Conservation (phyloP, 2,329 filamentous ascomycete species). For the Sphaerulina populicola region DNA sequence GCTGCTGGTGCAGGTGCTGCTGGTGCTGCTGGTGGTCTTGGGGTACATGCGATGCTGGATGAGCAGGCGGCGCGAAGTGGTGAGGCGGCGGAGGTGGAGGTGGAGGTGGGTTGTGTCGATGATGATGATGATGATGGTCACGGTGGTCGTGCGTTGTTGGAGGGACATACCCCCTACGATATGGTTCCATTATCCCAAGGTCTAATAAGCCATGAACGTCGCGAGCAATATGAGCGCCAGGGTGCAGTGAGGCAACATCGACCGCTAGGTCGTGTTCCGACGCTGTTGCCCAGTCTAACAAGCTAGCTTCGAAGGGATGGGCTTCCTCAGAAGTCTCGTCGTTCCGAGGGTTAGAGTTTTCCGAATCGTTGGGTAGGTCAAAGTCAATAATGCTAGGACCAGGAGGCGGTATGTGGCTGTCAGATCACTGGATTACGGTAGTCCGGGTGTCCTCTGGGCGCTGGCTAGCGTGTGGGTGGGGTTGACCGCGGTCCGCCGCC, state of each 20-base stretch:
- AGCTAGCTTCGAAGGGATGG: conserved; percentile 2
- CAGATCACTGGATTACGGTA: background rate
- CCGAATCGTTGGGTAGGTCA: background rate
- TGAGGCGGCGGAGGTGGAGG: conserved; percentile 14
- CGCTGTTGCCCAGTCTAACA: background rate
- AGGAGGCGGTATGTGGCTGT: background rate
- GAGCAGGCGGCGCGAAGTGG: conserved; percentile 9
- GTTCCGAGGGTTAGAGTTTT: background rate
- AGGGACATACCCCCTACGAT: background rate
- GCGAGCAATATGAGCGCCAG: conserved; percentile 7
- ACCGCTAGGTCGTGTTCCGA: conserved; percentile 9
- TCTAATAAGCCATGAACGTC: conserved; percentile 4
- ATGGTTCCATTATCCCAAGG: background rate
- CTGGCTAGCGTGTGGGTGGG: conserved; percentile 2
- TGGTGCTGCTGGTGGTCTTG: conserved; percentile 10
- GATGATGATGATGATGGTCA: conserved; percentile 4
- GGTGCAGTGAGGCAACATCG: conserved; percentile 8
- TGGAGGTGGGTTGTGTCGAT: conserved; percentile 6
- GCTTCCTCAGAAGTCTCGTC: conserved; percentile 1
- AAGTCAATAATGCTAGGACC: background rate
- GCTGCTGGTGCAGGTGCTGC: conserved; percentile 18
- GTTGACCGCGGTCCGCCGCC: background rate
- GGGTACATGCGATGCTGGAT: conserved; percentile 2
- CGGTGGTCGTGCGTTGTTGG: conserved; percentile 7
- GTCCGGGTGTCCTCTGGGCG: conserved; percentile 1